Percentiles rank a stretch among this genome's conserved stretches.
Evolutionary conservation across 176 grass and related monocot species (phyloP).

Genomic region (Typha latifolia): DNA sequence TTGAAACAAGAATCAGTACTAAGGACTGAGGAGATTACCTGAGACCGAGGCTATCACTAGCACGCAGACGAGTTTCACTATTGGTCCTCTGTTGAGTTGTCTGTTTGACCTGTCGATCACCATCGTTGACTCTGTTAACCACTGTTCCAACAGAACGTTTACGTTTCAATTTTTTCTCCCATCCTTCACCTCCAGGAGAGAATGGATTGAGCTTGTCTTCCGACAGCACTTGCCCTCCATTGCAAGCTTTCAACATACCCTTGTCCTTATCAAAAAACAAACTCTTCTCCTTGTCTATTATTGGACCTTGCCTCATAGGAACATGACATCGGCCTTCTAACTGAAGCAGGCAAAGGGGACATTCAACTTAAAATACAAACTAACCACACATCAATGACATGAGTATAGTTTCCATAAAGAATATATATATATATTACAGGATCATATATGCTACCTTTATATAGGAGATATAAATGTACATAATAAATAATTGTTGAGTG

Average conservation of each 20-base stretch:
- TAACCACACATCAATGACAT: background rate
- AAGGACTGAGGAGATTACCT: slow-evolving; percentile 19
- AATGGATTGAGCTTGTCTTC: slow-evolving; percentile 58
- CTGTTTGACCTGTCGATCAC: slow-evolving; percentile 42
- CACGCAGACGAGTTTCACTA: slow-evolving; percentile 30
- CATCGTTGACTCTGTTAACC: slow-evolving; percentile 51
- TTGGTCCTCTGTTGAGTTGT: slow-evolving; percentile 26
- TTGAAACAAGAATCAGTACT: background rate
- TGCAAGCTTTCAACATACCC: slow-evolving; percentile 23
- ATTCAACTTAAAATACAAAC: background rate
- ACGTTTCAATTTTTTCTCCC: slow-evolving; percentile 69
- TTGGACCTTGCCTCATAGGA: slow-evolving; percentile 41
- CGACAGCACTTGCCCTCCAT: slow-evolving; percentile 20
- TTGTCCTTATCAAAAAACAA: slow-evolving; percentile 19
- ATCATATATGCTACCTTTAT: too few species aligned
- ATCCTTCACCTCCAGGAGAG: slow-evolving; percentile 55
- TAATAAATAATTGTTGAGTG: background rate
- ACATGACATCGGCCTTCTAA: slow-evolving; percentile 43
- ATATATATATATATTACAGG: too few species aligned
- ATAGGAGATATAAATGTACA: too few species aligned
- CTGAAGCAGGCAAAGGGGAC: slow-evolving; percentile 17
- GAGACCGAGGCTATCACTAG: slow-evolving; percentile 26
- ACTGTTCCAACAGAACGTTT: slow-evolving; percentile 66
- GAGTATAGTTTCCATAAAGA: background rate
- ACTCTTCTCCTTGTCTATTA: slow-evolving; percentile 58